These are phyloP conservation scores for Colletotrichum tabaci DNA, from an alignment of 2,329 filamentous ascomycete genomes.

Conservation along the genomic window DNA sequence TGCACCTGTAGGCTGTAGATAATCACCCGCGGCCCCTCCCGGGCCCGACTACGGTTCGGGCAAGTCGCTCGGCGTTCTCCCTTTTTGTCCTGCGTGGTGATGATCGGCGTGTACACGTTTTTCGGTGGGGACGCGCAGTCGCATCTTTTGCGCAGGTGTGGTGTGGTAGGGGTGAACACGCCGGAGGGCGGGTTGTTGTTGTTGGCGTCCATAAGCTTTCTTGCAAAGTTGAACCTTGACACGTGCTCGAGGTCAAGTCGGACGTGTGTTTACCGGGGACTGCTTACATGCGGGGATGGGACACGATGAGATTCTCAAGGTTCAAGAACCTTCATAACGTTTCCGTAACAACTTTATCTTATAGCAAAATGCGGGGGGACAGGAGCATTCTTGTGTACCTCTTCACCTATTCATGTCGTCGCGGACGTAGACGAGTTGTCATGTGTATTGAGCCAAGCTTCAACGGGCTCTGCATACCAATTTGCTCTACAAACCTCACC, in stretches of 20 bases:
- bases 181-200: background rate
- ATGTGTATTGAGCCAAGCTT: no score
- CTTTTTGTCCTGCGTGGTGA: background rate
- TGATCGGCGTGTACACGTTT: constrained; percentile 12
- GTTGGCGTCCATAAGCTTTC: constrained; percentile 1
- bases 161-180: background rate
- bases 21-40: no score
- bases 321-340: background rate
- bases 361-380: no score
- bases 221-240: constrained; percentile 14
- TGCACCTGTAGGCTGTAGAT: no score
- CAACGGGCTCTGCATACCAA: no score
- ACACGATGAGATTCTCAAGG: background rate
- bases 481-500: no score
- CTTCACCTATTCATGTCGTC: no score
- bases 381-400: no score
- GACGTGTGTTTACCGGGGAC: background rate
- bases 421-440: no score
- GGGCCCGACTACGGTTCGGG: no score
- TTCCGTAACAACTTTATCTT: no score
- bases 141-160: background rate
- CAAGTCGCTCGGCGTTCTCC: background rate
- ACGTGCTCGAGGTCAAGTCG: background rate
- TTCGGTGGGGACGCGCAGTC: background rate
- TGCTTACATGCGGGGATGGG: background rate